Evolutionary conservation across 106 monocot species (phyloP).

Genomic region (Ottelia alismoides): DNA sequence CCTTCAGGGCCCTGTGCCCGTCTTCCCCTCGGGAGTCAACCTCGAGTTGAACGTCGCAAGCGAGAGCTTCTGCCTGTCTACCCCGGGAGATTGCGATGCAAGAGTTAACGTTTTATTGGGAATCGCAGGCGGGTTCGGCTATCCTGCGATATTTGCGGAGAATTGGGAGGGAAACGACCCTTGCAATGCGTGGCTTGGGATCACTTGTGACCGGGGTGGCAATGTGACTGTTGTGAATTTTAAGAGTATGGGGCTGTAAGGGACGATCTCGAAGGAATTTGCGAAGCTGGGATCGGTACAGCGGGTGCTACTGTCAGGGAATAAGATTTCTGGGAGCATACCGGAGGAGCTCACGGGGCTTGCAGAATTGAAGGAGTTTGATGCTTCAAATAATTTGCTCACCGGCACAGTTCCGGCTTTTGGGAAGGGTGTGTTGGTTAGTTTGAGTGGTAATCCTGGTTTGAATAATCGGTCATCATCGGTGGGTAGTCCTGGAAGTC

Average conservation of each 20-base stretch:
- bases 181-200: constrained; percentile 28
- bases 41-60: constrained; percentile 10
- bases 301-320: constrained; percentile 22
- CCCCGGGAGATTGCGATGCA: too few species aligned
- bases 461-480: constrained; percentile 8
- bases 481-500: background rate
- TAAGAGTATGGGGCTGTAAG: constrained; percentile 27
- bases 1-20: constrained; percentile 31
- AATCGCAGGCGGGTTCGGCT: constrained; percentile 10
- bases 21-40: constrained; percentile 4
- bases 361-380: constrained; percentile 18
- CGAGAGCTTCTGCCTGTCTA: constrained; percentile 48
- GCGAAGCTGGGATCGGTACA: constrained; percentile 15
- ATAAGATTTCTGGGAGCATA: constrained; percentile 27
- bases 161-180: constrained; percentile 43
- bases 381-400: constrained; percentile 25
- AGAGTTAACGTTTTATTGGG: constrained; percentile 15
- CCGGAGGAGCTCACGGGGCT: constrained; percentile 13
- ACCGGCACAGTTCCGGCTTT: constrained; percentile 30
- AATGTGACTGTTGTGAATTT: constrained; percentile 34
- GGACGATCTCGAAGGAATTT: constrained; percentile 24
- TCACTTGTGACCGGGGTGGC: constrained; percentile 23
- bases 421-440: constrained; percentile 18
- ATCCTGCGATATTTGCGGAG: constrained; percentile 20
- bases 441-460: constrained; percentile 22